Evolutionary conservation across 192 early-diverging fungal genomes (phyloP).

Genomic region (Piromyces sp.): DNA sequence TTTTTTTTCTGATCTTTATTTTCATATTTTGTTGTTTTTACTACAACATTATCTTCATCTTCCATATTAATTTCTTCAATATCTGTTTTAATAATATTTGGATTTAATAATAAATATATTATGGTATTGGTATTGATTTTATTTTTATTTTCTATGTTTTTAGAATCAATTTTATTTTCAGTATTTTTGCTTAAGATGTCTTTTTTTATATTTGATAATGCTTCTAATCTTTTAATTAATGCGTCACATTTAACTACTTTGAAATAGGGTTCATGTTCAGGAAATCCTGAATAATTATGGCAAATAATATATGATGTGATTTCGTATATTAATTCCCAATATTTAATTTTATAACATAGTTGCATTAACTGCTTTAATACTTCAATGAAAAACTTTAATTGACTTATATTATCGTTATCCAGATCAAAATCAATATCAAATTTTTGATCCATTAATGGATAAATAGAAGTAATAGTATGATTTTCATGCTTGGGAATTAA

Average conservation of each 20-base stretch:
- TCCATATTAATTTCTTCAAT: background rate
- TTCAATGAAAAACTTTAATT: background rate
- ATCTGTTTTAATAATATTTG: background rate
- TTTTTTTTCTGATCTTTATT: background rate
- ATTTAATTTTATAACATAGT: background rate
- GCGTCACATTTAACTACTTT: background rate
- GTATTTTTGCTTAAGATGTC: background rate
- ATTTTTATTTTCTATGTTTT: background rate
- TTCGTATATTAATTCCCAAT: background rate
- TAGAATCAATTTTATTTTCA: background rate
- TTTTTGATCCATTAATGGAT: background rate
- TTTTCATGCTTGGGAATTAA: background rate
- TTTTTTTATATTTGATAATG: background rate
- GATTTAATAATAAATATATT: background rate
- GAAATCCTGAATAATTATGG: background rate
- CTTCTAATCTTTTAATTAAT: background rate
- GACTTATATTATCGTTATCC: background rate
- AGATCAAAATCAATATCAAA: background rate
- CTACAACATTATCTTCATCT: background rate
- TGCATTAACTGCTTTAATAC: background rate
- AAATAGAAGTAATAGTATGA: background rate
- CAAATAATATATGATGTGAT: background rate
- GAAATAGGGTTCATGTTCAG: background rate
- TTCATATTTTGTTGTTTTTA: background rate
- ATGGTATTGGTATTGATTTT: background rate